A percentile compares a stretch with the other conserved stretches of the same genome.
phyloP scores from a whole-genome alignment of 2,329 filamentous ascomycete species.

The Alternaria postmessia region DNA sequence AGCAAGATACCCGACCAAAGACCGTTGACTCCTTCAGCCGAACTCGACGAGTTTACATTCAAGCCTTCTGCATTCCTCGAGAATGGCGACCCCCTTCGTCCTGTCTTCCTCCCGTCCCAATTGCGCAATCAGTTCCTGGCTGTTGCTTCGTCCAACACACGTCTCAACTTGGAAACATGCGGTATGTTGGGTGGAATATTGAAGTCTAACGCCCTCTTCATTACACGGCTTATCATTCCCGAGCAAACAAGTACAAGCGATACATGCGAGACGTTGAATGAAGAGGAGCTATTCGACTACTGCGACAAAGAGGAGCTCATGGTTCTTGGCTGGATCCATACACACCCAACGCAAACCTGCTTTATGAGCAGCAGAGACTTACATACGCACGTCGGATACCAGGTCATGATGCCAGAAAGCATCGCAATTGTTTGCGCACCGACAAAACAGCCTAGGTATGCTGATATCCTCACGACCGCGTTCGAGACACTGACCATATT shows the following conservation, averaged over 20 bases:
- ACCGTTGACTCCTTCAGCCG: slow-evolving; percentile 44
- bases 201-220: slow-evolving; percentile 92
- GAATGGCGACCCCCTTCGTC: slow-evolving; percentile 84
- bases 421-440: slow-evolving; percentile 97
- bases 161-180: slow-evolving; percentile 87
- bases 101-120: slow-evolving; percentile 82
- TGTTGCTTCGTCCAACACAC: slow-evolving; percentile 79
- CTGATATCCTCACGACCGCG: slow-evolving; percentile 24
- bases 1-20: slow-evolving; percentile 42
- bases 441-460: slow-evolving; percentile 76
- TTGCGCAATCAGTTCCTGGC: slow-evolving; percentile 78
- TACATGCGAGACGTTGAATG: slow-evolving; percentile 93
- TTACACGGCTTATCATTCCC: slow-evolving; percentile 86
- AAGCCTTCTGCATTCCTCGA: slow-evolving; percentile 87
- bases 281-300: slow-evolving; percentile 84
- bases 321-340: slow-evolving; percentile 96
- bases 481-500: neutral
- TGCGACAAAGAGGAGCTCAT: slow-evolving; percentile 84
- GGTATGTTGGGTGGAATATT: slow-evolving; percentile 91
- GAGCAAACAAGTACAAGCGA: slow-evolving; percentile 90
- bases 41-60: slow-evolving; percentile 76
- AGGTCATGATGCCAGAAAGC: slow-evolving; percentile 95
- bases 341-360: slow-evolving; percentile 93
- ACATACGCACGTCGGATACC: slow-evolving; percentile 93
- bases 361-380: slow-evolving; percentile 96